Conservation (phyloP, 768 basidiomycete species). For the Chalciporus chontae region DNA sequence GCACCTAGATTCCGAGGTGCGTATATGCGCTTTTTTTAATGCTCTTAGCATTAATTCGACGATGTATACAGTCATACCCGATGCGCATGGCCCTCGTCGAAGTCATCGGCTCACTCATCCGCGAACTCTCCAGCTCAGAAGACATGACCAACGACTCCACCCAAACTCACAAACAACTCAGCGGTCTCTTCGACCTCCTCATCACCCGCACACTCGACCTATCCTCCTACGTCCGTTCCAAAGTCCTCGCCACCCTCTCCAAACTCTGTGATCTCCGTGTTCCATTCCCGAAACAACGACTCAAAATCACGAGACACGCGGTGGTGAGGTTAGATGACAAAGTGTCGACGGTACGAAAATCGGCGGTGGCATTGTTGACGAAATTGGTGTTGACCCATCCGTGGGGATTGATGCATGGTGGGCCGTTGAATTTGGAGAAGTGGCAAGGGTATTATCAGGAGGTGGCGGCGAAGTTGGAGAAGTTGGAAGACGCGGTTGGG, state of each 20-base stretch:
- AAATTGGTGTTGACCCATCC: conserved; percentile 85
- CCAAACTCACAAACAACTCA: conserved; percentile 65
- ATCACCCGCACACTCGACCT: conserved; percentile 85
- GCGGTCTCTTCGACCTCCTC: conserved; percentile 76
- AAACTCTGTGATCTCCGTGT: conserved; percentile 71
- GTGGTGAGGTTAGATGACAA: conserved; percentile 87
- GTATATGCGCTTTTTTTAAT: conserved; percentile 6
- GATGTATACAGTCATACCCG: conserved; percentile 70
- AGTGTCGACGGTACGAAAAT: conserved; percentile 81
- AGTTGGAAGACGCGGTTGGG: conserved; percentile 64
- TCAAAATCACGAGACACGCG: conserved; percentile 71
- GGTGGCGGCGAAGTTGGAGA: conserved; percentile 60
- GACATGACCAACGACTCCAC: conserved; percentile 46
- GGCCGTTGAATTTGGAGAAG: conserved; percentile 62
- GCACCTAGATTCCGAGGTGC: conserved; percentile 90
- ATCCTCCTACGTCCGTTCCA: conserved; percentile 87
- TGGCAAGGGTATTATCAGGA: conserved; percentile 73
- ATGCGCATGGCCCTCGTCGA: conserved; percentile 96
- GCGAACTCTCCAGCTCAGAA: conserved; percentile 62
- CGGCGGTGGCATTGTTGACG: conserved; percentile 70
- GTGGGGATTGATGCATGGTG: conserved; percentile 81
- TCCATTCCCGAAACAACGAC: conserved; percentile 86
- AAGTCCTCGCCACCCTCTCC: conserved; percentile 74
- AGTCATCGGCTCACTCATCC: conserved; percentile 80
- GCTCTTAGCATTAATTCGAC: background rate